A percentile compares a stretch with the other conserved stretches of the same genome.
Conservation (phyloP, 2,329 filamentous ascomycete genomes). For the Aspergillus luchuensis region DNA sequence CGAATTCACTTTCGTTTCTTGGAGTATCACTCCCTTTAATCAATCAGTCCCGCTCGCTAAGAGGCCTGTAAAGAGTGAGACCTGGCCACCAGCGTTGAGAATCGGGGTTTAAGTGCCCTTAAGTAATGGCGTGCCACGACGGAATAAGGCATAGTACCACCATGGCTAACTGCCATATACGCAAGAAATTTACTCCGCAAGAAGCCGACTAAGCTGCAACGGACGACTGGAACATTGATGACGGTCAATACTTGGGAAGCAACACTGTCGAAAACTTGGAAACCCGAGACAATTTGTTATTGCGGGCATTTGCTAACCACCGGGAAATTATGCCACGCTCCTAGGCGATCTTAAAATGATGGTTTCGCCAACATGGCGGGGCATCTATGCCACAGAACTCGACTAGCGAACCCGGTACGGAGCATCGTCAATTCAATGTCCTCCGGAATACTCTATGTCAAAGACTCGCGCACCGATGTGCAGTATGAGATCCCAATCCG, state of each 20-base stretch:
- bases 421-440: constrained; percentile 18
- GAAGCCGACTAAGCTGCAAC: neutral
- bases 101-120: too few relatives aligned
- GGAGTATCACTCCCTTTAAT: neutral
- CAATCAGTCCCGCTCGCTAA: too few relatives aligned
- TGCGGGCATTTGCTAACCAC: neutral
- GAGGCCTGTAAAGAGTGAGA: neutral
- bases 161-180: neutral
- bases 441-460: constrained; percentile 22
- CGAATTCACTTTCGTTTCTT: neutral
- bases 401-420: too few relatives aligned
- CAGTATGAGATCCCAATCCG: constrained; percentile 34
- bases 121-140: neutral
- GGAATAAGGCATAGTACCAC: neutral
- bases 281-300: too few relatives aligned
- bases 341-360: too few relatives aligned
- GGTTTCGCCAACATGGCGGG: too few relatives aligned
- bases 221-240: neutral
- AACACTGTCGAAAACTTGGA: too few relatives aligned
- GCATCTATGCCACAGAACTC: too few relatives aligned
- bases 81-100: too few relatives aligned
- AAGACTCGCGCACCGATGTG: constrained; percentile 32
- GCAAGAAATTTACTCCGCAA: neutral
- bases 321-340: neutral
- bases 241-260: too few relatives aligned